Conservation (phyloP, 2,329 filamentous ascomycete species). For the Neonectria ditissima region DNA sequence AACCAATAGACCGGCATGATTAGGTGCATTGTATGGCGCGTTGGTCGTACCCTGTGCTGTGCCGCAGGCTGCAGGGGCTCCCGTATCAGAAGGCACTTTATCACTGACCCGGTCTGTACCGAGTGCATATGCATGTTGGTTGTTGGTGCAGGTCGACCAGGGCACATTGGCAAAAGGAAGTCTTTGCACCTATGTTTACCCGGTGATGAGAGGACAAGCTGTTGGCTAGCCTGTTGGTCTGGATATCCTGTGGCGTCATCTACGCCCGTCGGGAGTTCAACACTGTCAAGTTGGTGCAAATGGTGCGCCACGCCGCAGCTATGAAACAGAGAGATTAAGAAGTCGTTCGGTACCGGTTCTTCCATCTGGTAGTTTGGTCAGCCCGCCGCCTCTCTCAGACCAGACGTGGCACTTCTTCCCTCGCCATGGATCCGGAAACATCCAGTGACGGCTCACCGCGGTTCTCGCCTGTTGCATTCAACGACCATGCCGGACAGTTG, state of each 20-base stretch:
- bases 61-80: constrained; percentile 14
- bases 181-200: not conserved
- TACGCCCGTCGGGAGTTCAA: not conserved
- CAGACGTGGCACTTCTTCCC: not conserved
- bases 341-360: constrained; percentile 6
- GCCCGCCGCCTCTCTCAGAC: not conserved
- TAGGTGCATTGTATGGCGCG: constrained; percentile 18
- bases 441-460: constrained; percentile 11
- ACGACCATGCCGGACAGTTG: constrained; percentile 37
- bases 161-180: not conserved
- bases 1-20: constrained; percentile 3
- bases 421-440: constrained; percentile 25
- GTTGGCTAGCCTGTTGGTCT: constrained; percentile 2
- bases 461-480: constrained; percentile 31
- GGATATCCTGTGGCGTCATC: constrained; percentile 12
- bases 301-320: constrained; percentile 12
- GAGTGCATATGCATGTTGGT: constrained; percentile 5
- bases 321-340: constrained; percentile 19
- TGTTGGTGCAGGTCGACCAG: not conserved
- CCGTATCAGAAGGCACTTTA: not conserved
- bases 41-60: constrained; percentile 8
- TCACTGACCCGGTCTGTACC: not conserved
- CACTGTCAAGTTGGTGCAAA: constrained; percentile 8
- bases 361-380: not conserved
- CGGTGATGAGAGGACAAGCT: not conserved